These are phyloP conservation scores for Cornus kousa DNA, from an alignment of 148 eudicot species.

Conservation along the genomic window DNA sequence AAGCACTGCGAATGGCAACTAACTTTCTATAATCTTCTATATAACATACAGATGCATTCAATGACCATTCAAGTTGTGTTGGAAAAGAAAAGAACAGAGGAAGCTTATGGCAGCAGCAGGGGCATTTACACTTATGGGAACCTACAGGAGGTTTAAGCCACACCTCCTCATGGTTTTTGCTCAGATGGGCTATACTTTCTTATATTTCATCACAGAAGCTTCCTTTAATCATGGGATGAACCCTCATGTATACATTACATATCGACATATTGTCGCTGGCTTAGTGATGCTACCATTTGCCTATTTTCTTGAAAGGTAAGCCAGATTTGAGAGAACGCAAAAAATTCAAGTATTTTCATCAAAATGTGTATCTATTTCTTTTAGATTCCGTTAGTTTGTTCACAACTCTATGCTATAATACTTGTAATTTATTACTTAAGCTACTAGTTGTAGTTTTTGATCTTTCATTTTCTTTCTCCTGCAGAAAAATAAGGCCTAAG, in stretches of 20 bases:
- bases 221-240: constrained; percentile 87
- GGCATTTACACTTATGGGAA: constrained; percentile 6
- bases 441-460: neutral
- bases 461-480: constrained; percentile 6
- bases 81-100: neutral
- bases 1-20: constrained; percentile 12
- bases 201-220: constrained; percentile 76
- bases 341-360: neutral
- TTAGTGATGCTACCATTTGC: constrained; percentile 66
- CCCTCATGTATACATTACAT: constrained; percentile 76
- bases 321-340: neutral
- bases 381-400: no score
- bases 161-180: constrained; percentile 63
- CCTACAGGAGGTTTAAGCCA: constrained; percentile 55
- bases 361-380: no score
- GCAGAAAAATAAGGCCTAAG: constrained; percentile 74
- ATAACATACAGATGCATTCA: neutral
- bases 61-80: neutral
- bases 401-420: no score
- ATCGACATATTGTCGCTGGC: constrained; percentile 64
- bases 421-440: no score
- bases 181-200: constrained; percentile 65
- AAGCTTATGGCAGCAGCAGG: constrained; percentile 10
- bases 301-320: constrained; percentile 75
- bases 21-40: constrained; percentile 6